A percentile compares a stretch with the other conserved stretches of the same genome.
phyloP scores from a whole-genome alignment of 352 stramenopile genomes.

The Phytophthora pistaciae region DNA sequence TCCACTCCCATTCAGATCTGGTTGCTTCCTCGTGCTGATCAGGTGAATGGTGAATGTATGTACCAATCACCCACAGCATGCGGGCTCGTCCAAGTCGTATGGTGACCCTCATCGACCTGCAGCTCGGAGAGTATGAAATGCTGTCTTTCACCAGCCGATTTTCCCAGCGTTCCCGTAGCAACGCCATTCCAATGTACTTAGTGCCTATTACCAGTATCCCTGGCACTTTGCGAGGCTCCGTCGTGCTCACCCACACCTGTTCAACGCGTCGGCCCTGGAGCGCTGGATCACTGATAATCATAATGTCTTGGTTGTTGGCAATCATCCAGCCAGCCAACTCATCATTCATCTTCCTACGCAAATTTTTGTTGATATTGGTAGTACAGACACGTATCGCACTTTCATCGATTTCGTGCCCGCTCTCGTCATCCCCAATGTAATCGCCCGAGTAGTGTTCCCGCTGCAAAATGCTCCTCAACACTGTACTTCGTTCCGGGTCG shows the following conservation, averaged over 20 bases:
- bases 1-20: not conserved
- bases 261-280: not conserved
- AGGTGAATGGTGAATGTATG: not conserved
- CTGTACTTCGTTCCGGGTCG: not conserved
- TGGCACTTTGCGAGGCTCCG: not conserved
- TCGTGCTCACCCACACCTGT: not conserved
- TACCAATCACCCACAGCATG: not conserved
- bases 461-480: not conserved
- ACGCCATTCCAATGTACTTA: not conserved
- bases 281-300: not conserved
- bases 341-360: not conserved
- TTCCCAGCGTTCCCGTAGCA: not conserved
- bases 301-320: not conserved
- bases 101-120: not conserved
- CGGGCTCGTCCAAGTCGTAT: not conserved
- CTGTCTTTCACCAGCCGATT: not conserved
- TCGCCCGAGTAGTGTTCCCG: not conserved
- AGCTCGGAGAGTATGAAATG: not conserved
- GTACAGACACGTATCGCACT: not conserved
- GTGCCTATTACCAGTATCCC: not conserved
- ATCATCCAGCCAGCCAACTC: not conserved
- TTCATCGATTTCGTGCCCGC: not conserved
- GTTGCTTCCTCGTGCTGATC: not conserved
- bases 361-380: not conserved
- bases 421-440: not conserved